Evolutionary conservation across 1,284 basidiomycete genomes (phyloP).

Genomic region (Wolfiporia cocos): DNA sequence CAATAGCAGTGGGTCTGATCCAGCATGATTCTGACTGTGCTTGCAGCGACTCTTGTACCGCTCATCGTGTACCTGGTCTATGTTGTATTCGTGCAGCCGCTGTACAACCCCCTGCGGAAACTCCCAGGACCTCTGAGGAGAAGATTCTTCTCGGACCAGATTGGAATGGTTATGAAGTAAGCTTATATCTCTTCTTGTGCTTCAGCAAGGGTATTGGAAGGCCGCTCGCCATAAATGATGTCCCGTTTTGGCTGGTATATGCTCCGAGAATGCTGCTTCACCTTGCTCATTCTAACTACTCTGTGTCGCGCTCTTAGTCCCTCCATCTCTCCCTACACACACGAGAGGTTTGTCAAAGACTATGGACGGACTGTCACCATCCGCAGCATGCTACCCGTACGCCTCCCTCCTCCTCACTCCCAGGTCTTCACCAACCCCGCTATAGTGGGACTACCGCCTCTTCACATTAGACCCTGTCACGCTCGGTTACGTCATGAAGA

Average conservation of each 20-base stretch:
- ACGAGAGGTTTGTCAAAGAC: slow-evolving; percentile 44
- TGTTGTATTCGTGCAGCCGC: slow-evolving; percentile 32
- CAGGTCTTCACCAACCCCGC: slow-evolving; percentile 8
- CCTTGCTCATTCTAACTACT: background rate
- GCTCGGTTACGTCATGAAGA: slow-evolving; percentile 61
- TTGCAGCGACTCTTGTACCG: slow-evolving; percentile 12
- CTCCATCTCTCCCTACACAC: slow-evolving; percentile 42
- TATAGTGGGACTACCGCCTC: slow-evolving; percentile 71
- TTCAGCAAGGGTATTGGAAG: too few relatives aligned
- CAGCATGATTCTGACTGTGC: too few relatives aligned
- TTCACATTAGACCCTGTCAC: slow-evolving; percentile 73
- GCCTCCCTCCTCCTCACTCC: background rate
- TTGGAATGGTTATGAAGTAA: slow-evolving; percentile 53
- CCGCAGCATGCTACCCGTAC: slow-evolving; percentile 57
- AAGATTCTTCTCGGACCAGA: slow-evolving; percentile 45
- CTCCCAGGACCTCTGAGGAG: slow-evolving; percentile 54
- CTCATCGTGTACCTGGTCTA: slow-evolving; percentile 20
- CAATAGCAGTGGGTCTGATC: too few relatives aligned
- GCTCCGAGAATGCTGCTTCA: background rate
- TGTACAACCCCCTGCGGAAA: slow-evolving; percentile 43
- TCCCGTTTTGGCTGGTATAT: too few relatives aligned
- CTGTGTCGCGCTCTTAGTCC: slow-evolving; percentile 36
- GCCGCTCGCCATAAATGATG: too few relatives aligned
- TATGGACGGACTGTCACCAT: slow-evolving; percentile 44
- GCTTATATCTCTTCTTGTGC: too few relatives aligned